phyloP scores from a whole-genome alignment of 2,329 filamentous ascomycete species.

The Cladosporium sphaerospermum region DNA sequence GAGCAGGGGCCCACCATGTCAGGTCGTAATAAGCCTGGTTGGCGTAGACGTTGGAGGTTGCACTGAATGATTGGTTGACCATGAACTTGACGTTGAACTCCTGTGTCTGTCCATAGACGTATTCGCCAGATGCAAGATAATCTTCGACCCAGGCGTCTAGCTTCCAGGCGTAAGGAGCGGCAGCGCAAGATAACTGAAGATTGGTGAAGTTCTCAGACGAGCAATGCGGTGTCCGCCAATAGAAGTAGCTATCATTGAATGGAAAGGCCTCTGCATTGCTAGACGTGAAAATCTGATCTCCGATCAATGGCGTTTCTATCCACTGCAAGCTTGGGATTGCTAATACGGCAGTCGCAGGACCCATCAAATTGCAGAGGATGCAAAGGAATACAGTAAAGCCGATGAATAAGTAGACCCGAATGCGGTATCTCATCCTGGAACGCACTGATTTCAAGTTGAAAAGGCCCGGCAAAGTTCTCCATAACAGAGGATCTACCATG shows the following conservation, averaged over 20 bases:
- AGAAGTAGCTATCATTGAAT: background rate
- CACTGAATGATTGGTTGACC: slow-evolving; percentile 7
- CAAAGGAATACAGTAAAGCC: slow-evolving; percentile 15
- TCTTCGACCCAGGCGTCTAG: slow-evolving; percentile 14
- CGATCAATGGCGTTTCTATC: slow-evolving; percentile 14
- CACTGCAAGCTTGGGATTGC: slow-evolving; percentile 24
- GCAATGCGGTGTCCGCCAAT: background rate
- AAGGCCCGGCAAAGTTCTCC: slow-evolving; percentile 14
- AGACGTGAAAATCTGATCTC: background rate
- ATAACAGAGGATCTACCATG: slow-evolving; percentile 22
- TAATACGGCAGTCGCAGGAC: slow-evolving; percentile 26
- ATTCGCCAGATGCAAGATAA: background rate
- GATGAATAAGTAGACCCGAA: background rate
- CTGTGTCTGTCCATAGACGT: background rate
- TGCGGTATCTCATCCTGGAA: background rate
- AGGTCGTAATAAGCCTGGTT: background rate
- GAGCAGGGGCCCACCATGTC: slow-evolving; percentile 19
- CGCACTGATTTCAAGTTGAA: background rate
- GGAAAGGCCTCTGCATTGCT: background rate
- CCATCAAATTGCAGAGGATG: slow-evolving; percentile 28
- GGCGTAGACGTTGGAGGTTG: background rate
- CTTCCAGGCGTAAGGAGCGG: background rate
- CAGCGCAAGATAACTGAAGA: slow-evolving; percentile 7
- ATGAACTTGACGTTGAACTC: background rate
- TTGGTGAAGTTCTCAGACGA: background rate